Evolutionary conservation across 1,284 basidiomycete species (phyloP), one percentile per base, ranked within the genome.

Genomic region (Trametes polyzona): DNA sequence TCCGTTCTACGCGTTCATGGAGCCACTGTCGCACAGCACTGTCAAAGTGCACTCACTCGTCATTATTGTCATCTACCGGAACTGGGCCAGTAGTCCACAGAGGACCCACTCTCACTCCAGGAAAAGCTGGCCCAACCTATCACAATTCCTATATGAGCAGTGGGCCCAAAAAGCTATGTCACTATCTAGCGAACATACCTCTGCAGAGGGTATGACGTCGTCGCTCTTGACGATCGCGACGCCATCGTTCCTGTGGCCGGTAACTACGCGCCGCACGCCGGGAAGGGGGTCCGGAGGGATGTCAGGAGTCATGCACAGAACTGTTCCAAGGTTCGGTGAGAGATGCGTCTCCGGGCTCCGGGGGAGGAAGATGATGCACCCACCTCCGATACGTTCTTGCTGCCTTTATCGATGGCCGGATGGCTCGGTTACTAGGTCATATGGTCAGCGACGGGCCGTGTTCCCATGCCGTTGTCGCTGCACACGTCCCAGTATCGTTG

Each of bases 21-120:
- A 53, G n/a, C 17, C 37, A 3, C 26, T n/a, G 17, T 35, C 33
- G 33, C 23, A 12, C 24, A 17, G n/a, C n/a, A n/a, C n/a, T n/a
- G n/a, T n/a, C n/a, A n/a, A n/a, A n/a, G n/a, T n/a, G n/a, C 16
- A 57, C 67, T n/a, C 44, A 75, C 74, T 66, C 65, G n/a, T 58
- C 70, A 44, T 84, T 85, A 59, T 83, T 86, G 57, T 86, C 83
- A 11, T 77, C 75, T 0, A 80, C 80, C 3, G 84, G 84, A 11
- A 83, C 55, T 2, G 74, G 71, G 52, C 81, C 78, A 3, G 81
- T 83, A 17, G 74, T 71, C 83, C 84, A 86, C 27, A 84, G 70
- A 4, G 71, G 72, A 65, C 71, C 74, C 55, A 54, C 55, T 14
- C 55, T 59, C 8, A 62, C 63, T 11, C 65, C 67, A 9, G 65